Evolutionary conservation across 148 eudicot species (phyloP).

Genomic region (Rhododendron griersonianum): DNA sequence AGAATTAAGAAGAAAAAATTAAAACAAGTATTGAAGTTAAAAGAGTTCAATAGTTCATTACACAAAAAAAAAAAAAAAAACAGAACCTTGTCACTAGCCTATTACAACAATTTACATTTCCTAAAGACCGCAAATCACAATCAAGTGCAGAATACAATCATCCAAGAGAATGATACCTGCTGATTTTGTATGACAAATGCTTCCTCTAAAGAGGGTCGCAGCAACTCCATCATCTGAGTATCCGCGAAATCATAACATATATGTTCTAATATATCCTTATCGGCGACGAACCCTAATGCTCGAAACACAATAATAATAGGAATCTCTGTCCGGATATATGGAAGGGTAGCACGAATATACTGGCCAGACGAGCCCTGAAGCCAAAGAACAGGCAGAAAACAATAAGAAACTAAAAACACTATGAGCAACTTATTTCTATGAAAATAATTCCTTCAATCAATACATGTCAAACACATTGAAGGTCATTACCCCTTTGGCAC

Average conservation of each 20-base stretch:
- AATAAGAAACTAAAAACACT: not conserved
- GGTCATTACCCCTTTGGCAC: slow-evolving; percentile 90
- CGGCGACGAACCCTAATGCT: slow-evolving; percentile 95
- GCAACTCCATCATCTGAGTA: slow-evolving; percentile 98
- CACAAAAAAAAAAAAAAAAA: not conserved
- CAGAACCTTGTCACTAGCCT: not conserved
- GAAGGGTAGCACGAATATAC: slow-evolving; percentile 91
- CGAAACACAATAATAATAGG: slow-evolving; percentile 94
- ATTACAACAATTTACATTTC: not conserved
- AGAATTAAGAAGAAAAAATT: not conserved
- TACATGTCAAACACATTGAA: not conserved
- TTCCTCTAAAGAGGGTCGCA: slow-evolving; percentile 95
- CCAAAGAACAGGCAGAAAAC: not conserved
- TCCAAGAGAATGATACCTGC: slow-evolving; percentile 31
- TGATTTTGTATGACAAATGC: slow-evolving; percentile 99
- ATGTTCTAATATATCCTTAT: slow-evolving; percentile 96
- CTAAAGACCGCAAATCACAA: not conserved
- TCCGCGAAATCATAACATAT: slow-evolving; percentile 90
- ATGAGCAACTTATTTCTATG: not conserved
- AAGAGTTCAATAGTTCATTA: not conserved
- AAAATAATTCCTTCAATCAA: not conserved
- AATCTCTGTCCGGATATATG: slow-evolving; percentile 86
- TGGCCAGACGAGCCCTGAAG: slow-evolving; percentile 97
- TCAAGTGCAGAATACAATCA: not conserved
- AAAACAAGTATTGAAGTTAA: not conserved